Base-by-base conservation (phyloP, 192 early-diverging fungal genomes). In the Allomyces javanicus region DNA sequence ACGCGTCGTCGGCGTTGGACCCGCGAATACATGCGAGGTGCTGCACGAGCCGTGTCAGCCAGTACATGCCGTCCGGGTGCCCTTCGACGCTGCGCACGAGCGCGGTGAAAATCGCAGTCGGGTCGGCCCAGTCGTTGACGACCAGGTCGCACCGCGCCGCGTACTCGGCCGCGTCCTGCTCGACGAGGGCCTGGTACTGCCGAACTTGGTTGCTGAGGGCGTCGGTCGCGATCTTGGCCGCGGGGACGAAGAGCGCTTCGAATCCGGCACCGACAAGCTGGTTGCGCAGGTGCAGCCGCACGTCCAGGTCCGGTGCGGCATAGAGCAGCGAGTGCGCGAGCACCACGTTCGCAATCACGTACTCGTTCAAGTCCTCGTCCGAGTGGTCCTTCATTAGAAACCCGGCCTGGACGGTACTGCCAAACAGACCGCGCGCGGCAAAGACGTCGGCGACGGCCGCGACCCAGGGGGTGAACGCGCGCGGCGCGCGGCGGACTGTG, bases 391-490 rank as follows among this genome's bases (percentile, higher is more conserved):
- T 83, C n/a, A 83, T 62, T 66, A 84, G 81, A 24, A 79, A 83
- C 62, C 82, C 84, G 27, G 82, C 87, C 17, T 85, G 84, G 0
- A 90, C 86, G 58, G 84, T 80, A 70, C 83, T 87, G 19, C 89
- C 89, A 74, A 87, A 85, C 14, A 84, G 81, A 22, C 89, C 89
- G 17, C 89, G 80, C 3, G 87, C 87, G 65, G 88, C 85, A 58
- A 90, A 81, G 19, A 86, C 86, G 11, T 79, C 74, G 64, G 89
- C 89, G 26, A 87, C 63, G 23, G 87, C 76, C 44, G 79, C 78
- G 71, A 90, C 75, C 89, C 89, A 90, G 23, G 85, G 85, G 73
- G 87, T 86, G 70, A 89, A 90, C 25, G 81, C 70, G 14, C 69
- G 69, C 65, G 74, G 79, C 73, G 85, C 82, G 70, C 87, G 82